Base-by-base conservation (phyloP, 225 moss, liverwort and hornwort species). In the Lunularia cruciata region DNA sequence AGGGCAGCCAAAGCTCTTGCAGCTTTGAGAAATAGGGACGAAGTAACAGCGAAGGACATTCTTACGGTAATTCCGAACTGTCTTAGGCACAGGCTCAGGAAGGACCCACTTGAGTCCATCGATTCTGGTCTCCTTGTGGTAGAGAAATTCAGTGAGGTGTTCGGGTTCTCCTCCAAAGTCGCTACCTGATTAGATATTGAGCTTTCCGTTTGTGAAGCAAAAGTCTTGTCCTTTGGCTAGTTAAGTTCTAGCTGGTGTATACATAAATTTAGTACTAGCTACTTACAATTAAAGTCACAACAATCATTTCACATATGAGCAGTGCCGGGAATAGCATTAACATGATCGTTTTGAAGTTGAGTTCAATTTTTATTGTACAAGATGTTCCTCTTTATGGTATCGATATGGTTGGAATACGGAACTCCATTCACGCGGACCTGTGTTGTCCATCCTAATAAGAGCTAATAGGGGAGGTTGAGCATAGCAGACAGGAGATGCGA, bases 31-130 rank as follows among this genome's bases (percentile, higher is more conserved):
- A 78, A 80, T 25, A 69, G 89, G 55, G 82, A 79, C 4, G 91
- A 86, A 79, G 94, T 91, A 23, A 95, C 89, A 0, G 85, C 91
- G 0, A 89, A 95, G 74, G 94, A 95, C 36, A 84, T 95, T 23
- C 79, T 91, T 14, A 83, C 86, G 0, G 91, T 95, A 40, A 95
- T 95, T 69, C 94, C 94, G 26, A 91, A 95, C 72, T 91, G 91
- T 74, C 72, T 95, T 51, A 83, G 91, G 85, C 94, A 91, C 67
- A 87, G 89, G 19, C 77, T 95, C 60, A 79, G 91, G 54, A 95
- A 95, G 77, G 91, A 95, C 61, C 91, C 94, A 16, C 87, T 95
- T 5, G 94, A 95, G 69, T 88, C 89, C n/a, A 95, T 95, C 49
- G 89, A 95, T 67, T 95, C 91, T 1, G 94, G 91, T 40, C 80